A percentile compares a stretch with the other conserved stretches of the same genome.
phyloP scores from a whole-genome alignment of 1,139 yeast genomes.

The Candida sanyaensis region DNA sequence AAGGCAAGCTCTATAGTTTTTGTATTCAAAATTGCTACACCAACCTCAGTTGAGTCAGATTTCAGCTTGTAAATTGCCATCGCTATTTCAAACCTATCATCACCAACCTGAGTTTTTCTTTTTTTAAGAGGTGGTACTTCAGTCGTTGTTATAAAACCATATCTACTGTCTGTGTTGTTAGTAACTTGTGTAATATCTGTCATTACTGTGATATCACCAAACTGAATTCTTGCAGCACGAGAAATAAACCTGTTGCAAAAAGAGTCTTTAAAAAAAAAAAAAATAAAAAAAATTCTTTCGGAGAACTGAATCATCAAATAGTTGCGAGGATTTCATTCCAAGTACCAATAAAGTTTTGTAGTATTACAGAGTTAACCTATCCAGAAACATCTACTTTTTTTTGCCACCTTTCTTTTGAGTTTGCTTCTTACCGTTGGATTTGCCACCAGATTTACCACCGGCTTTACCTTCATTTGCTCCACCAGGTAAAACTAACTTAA shows the following conservation, averaged over 20 bases:
- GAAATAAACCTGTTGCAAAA: background rate
- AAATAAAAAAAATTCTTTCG: too few species aligned
- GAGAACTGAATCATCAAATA: too few species aligned
- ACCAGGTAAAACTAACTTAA: constrained; percentile 40
- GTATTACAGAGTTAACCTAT: background rate
- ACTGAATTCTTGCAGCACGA: background rate
- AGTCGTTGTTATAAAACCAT: constrained; percentile 8
- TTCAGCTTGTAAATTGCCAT: constrained; percentile 13
- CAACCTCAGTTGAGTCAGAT: constrained; percentile 13
- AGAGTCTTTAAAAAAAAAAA: too few species aligned
- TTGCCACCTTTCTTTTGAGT: constrained; percentile 11
- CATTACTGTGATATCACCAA: background rate
- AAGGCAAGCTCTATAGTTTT: constrained; percentile 23
- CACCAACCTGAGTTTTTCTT: background rate
- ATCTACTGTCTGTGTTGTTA: constrained; percentile 4
- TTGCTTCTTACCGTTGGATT: constrained; percentile 3
- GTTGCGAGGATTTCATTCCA: too few species aligned
- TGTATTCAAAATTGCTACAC: constrained; percentile 12
- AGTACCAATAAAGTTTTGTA: too few species aligned
- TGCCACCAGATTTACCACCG: background rate
- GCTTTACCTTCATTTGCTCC: constrained; percentile 14
- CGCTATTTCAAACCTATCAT: constrained; percentile 10
- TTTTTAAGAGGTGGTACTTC: constrained; percentile 1
- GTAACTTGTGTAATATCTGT: background rate
- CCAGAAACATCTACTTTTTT: constrained; percentile 7